Evolutionary conservation across 2,329 filamentous ascomycete genomes (phyloP), one percentile per base, ranked within the genome.

Genomic region (Pseudogymnoascus sp.): DNA sequence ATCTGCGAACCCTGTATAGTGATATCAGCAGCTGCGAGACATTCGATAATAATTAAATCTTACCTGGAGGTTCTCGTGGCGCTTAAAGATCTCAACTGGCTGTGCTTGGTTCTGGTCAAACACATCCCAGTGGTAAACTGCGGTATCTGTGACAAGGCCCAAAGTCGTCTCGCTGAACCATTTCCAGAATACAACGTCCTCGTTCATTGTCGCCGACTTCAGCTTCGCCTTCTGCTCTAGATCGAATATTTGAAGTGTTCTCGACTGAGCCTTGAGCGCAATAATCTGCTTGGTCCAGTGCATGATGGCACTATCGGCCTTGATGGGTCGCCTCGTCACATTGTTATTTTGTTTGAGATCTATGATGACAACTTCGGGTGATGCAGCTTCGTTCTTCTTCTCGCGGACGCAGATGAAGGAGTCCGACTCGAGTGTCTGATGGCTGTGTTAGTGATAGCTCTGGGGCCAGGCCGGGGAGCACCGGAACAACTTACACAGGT

Each of bases 271-370:
- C 80, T 96, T 96, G 71, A 99, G 85, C 68, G 96, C 95, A 74
- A 99, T 98, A 76, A 99, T 91, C 77, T 96, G 92, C 76, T 89
- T 90, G 72, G 85, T 89, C 91, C 92, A 96, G 85, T 99, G 95
- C 95, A 99, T 98, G 76, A 99, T 96, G 73, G 96, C 95, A 85
- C 93, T 98, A 80, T 99, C 95, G 74, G 95, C 95, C 83, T 96
- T 98, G 82, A 99, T 99, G 60, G 93, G 92, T 75, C 93, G 87
- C 73, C 90, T 89, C 72, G 92, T 95, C 77, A 97, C 87, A 81
- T 95, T 93, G 85, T 96, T 97, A 80, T 88, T 88, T 80, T 97
- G 96, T 80, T 98, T 97, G 75, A 99, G 89, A 79, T 99, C 91
- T 79, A 99, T 82, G 77, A 99, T 99, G 78, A 99, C 90, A 69